Percentiles rank a stretch among this genome's conserved stretches.
phyloP scores from a whole-genome alignment of 2,329 filamentous ascomycete species.

The Ilyonectria sp. region DNA sequence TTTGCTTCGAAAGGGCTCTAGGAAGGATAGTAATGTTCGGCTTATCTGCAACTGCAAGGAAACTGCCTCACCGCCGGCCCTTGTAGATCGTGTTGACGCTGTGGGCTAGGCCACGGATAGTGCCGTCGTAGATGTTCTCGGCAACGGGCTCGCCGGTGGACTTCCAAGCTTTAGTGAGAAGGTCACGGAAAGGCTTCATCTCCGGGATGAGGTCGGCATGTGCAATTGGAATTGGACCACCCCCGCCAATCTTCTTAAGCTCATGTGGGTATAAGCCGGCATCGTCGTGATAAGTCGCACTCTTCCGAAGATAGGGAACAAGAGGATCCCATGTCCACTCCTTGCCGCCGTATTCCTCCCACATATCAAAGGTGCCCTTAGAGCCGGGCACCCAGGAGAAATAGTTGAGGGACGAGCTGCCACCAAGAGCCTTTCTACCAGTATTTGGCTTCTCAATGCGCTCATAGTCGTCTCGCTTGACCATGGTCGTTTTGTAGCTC shows the following conservation, averaged over 20 bases:
- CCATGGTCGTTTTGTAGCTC: constrained; percentile 74
- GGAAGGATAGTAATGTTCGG: constrained; percentile 68
- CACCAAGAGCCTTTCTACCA: constrained; percentile 71
- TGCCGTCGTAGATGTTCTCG: constrained; percentile 70
- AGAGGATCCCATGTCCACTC: constrained; percentile 69
- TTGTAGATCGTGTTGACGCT: constrained; percentile 71
- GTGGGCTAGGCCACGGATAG: constrained; percentile 68
- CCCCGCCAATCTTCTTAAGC: constrained; percentile 65
- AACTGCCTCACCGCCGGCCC: constrained; percentile 66
- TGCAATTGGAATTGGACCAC: constrained; percentile 67
- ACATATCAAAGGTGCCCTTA: constrained; percentile 74
- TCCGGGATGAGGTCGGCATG: constrained; percentile 69
- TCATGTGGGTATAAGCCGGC: constrained; percentile 59
- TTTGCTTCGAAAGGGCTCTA: constrained; percentile 63
- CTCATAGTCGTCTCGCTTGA: constrained; percentile 71
- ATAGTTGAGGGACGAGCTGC: constrained; percentile 73
- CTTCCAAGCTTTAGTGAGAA: constrained; percentile 67
- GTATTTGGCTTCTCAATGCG: constrained; percentile 77
- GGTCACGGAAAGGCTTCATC: constrained; percentile 65
- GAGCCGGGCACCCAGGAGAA: constrained; percentile 75
- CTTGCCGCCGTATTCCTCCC: constrained; percentile 80
- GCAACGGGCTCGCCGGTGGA: constrained; percentile 65
- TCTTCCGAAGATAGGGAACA: constrained; percentile 67
- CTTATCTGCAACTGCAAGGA: constrained; percentile 66
- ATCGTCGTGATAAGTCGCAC: constrained; percentile 71